phyloP scores from a whole-genome alignment of 2,329 filamentous ascomycete species.

The Scytalidium sp. region DNA sequence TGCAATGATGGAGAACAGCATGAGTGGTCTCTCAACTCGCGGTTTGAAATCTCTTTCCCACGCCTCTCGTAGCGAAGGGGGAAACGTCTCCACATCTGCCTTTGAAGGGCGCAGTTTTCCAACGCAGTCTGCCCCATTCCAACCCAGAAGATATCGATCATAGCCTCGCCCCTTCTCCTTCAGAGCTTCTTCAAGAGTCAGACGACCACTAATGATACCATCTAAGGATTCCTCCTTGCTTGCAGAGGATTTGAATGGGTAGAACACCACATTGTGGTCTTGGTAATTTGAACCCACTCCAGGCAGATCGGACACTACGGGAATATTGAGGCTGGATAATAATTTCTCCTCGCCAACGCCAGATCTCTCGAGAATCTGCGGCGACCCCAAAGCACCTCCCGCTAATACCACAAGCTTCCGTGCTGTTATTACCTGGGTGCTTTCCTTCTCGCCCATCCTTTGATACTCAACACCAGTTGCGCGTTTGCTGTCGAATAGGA shows the following conservation, averaged over 20 bases:
- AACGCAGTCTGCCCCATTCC: slow-evolving; percentile 41
- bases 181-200: not conserved
- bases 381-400: not conserved
- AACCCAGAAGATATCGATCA: slow-evolving; percentile 35
- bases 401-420: not conserved
- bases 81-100: slow-evolving; percentile 44
- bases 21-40: not conserved
- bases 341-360: not conserved
- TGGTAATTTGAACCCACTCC: slow-evolving; percentile 41
- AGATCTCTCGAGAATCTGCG: not conserved
- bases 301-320: slow-evolving; percentile 27
- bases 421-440: not conserved
- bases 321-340: slow-evolving; percentile 33
- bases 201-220: not conserved
- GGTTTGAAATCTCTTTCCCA: slow-evolving; percentile 50
- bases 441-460: not conserved
- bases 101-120: slow-evolving; percentile 51
- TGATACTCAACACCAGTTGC: slow-evolving; percentile 65
- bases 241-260: not conserved
- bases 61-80: slow-evolving; percentile 43
- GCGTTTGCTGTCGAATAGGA: slow-evolving; percentile 65
- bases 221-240: not conserved
- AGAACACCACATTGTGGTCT: slow-evolving; percentile 28
- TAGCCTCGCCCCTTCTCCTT: not conserved
- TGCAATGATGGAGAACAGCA: not conserved